These are phyloP conservation scores for Calonectria pauciramosa DNA, from an alignment of 2,329 filamentous ascomycete species.

Conservation along the genomic window DNA sequence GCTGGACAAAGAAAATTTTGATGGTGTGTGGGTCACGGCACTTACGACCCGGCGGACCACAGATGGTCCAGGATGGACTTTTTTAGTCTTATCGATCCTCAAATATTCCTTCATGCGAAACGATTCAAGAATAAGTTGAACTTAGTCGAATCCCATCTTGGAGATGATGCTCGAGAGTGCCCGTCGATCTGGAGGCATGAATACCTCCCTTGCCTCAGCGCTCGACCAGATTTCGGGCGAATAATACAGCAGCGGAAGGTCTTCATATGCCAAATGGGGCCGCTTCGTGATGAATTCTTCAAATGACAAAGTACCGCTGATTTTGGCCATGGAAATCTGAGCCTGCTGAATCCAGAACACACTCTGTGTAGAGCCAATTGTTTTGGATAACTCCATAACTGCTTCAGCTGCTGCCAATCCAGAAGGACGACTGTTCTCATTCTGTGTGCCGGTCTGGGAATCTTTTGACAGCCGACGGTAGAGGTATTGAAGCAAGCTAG, in stretches of 20 bases:
- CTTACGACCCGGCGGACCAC: too few species aligned
- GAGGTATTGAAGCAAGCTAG: constrained; percentile 31
- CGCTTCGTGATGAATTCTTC: constrained; percentile 37
- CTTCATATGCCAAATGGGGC: constrained; percentile 43
- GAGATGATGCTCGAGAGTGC: constrained; percentile 36
- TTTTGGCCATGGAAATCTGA: constrained; percentile 29
- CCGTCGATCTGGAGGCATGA: constrained; percentile 43
- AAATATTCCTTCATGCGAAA: background rate
- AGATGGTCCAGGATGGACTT: background rate
- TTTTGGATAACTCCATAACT: constrained; percentile 34
- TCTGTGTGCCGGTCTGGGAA: background rate
- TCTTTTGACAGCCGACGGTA: constrained; percentile 7
- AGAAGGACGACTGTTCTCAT: constrained; percentile 8
- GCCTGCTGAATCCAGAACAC: constrained; percentile 49
- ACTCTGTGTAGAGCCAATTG: constrained; percentile 39
- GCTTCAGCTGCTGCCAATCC: constrained; percentile 17
- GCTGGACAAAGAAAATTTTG: background rate
- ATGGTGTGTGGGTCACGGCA: background rate
- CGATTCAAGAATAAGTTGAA: background rate
- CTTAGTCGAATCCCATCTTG: background rate
- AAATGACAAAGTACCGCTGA: constrained; percentile 18
- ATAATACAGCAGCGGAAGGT: constrained; percentile 46
- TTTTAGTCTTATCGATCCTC: background rate
- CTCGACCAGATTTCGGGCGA: constrained; percentile 46
- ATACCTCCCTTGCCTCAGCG: constrained; percentile 38